phyloP scores from a whole-genome alignment of 2,329 filamentous ascomycete genomes.

The Pezicula carpinea region DNA sequence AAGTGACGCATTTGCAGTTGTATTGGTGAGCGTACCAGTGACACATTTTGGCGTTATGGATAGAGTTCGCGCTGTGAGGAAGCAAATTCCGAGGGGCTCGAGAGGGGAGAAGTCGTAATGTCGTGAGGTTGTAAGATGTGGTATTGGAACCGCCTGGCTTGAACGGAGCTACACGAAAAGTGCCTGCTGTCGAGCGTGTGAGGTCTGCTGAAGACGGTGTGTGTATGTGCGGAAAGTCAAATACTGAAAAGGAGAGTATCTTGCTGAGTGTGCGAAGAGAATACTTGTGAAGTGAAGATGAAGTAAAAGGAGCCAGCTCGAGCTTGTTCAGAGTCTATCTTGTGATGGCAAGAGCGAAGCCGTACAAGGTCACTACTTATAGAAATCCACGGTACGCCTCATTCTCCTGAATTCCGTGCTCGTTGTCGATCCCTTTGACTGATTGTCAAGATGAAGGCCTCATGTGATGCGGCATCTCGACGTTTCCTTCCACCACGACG shows the following conservation, averaged over 20 bases:
- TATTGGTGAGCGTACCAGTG: constrained; percentile 26
- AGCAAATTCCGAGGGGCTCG: not conserved
- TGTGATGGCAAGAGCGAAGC: not conserved
- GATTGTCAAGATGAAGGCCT: not conserved
- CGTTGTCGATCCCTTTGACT: not conserved
- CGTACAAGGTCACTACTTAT: constrained; percentile 12
- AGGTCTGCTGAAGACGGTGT: too few species aligned
- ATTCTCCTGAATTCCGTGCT: constrained; percentile 3
- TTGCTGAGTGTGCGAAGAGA: too few species aligned
- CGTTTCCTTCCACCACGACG: constrained; percentile 6
- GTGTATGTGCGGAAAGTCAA: too few species aligned
- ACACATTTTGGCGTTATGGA: constrained; percentile 20
- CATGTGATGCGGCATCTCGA: constrained; percentile 12
- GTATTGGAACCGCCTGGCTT: too few species aligned
- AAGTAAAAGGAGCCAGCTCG: not conserved
- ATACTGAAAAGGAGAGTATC: too few species aligned
- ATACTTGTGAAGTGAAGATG: too few species aligned
- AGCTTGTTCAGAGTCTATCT: not conserved
- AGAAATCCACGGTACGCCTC: constrained; percentile 8
- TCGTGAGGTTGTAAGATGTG: not conserved
- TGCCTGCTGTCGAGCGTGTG: too few species aligned
- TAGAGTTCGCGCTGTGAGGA: not conserved
- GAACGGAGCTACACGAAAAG: too few species aligned
- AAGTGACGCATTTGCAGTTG: constrained; percentile 22
- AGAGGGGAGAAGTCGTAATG: not conserved